phyloP scores from a whole-genome alignment of 257 asterid genomes.

The Solanum sejunctum region DNA sequence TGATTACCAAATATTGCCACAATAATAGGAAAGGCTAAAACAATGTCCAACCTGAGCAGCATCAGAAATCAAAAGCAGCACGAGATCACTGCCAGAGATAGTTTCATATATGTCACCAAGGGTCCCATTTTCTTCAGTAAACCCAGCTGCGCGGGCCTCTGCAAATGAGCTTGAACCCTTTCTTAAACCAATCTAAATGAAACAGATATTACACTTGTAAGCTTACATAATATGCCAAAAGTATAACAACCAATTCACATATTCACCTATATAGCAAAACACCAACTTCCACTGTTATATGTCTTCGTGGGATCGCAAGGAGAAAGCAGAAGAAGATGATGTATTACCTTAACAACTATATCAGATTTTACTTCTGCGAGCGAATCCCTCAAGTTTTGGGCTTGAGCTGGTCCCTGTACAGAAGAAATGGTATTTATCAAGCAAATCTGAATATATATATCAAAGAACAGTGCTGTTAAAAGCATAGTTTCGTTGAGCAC shows the following conservation, averaged over 20 bases:
- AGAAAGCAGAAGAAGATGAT: neutral
- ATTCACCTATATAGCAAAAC: neutral
- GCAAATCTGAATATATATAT: neutral
- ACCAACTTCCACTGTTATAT: neutral
- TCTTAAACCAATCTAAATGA: slow-evolving; percentile 77
- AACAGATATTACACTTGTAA: neutral
- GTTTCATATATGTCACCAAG: slow-evolving; percentile 96
- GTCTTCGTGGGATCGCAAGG: neutral
- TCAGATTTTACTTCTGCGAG: slow-evolving; percentile 67
- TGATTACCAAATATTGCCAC: neutral
- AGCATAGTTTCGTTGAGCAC: neutral
- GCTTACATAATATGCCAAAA: neutral
- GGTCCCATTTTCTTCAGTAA: slow-evolving; percentile 82
- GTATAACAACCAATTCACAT: neutral
- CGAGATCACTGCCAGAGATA: slow-evolving; percentile 77
- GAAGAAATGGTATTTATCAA: neutral
- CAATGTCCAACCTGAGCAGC: slow-evolving; percentile 69
- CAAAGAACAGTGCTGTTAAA: neutral
- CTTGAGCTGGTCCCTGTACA: slow-evolving; percentile 92
- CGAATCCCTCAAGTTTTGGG: slow-evolving; percentile 89
- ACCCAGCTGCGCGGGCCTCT: slow-evolving; percentile 88
- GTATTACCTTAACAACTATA: slow-evolving; percentile 71
- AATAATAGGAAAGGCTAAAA: neutral
- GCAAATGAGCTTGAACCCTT: slow-evolving; percentile 85
- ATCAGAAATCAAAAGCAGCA: slow-evolving; percentile 84